Conservation (phyloP, 2,329 filamentous ascomycete species). For the Davidsoniella neocaledoniae region DNA sequence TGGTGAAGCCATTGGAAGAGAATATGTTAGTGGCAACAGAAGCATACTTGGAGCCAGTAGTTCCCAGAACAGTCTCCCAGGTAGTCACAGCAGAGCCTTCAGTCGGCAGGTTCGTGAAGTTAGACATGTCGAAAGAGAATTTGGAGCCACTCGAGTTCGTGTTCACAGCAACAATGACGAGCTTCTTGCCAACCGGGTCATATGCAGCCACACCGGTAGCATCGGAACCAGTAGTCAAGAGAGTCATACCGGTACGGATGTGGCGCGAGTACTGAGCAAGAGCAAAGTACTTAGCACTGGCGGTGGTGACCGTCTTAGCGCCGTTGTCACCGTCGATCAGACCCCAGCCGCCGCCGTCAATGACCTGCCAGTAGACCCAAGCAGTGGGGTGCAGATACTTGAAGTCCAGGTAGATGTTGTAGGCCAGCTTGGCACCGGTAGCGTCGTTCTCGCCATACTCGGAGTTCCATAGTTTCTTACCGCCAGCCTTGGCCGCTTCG, state of each 20-base stretch:
- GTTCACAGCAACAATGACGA: slow-evolving; percentile 25
- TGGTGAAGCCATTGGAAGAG: slow-evolving; percentile 22
- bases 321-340: slow-evolving; percentile 25
- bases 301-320: slow-evolving; percentile 17
- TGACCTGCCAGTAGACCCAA: slow-evolving; percentile 29
- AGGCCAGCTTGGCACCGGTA: slow-evolving; percentile 19
- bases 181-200: slow-evolving; percentile 19
- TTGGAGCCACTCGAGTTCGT: slow-evolving; percentile 18
- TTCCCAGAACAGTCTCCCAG: slow-evolving; percentile 22
- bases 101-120: slow-evolving; percentile 19
- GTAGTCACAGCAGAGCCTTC: slow-evolving; percentile 20
- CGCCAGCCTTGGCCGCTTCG: slow-evolving; percentile 15
- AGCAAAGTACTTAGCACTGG: slow-evolving; percentile 24
- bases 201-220: slow-evolving; percentile 25
- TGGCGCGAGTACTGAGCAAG: slow-evolving; percentile 27
- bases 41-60: slow-evolving; percentile 21
- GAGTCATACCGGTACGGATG: slow-evolving; percentile 24
- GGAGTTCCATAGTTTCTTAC: slow-evolving; percentile 24
- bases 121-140: slow-evolving; percentile 23
- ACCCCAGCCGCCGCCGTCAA: slow-evolving; percentile 26
- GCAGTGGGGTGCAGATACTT: slow-evolving; percentile 24
- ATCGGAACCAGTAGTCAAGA: slow-evolving; percentile 20
- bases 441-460: slow-evolving; percentile 24
- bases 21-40: slow-evolving; percentile 19
- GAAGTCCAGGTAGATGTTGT: slow-evolving; percentile 23